These are phyloP conservation scores for Nicotiana otophora DNA, from an alignment of 257 asterid genomes.

Conservation along the genomic window DNA sequence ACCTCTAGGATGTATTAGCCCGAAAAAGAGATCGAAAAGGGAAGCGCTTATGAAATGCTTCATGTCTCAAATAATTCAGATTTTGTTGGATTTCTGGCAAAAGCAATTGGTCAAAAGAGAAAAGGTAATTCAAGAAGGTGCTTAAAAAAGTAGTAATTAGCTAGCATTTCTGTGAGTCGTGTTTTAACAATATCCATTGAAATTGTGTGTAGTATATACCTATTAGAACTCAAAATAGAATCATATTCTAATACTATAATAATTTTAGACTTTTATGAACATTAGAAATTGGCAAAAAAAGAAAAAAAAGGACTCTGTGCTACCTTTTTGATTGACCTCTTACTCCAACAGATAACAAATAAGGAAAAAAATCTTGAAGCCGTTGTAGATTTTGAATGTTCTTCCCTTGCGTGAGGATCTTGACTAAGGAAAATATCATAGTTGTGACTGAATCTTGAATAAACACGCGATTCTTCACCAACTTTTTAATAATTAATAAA, in stretches of 20 bases:
- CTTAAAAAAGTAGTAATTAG: background rate
- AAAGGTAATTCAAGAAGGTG: background rate
- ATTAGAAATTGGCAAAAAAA: background rate
- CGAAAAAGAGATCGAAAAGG: background rate
- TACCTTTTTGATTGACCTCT: background rate
- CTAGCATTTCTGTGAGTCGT: background rate
- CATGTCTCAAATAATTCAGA: too few relatives aligned
- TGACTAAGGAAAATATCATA: background rate
- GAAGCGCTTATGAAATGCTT: too few relatives aligned
- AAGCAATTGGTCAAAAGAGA: conserved; percentile 1
- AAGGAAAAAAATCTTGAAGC: background rate
- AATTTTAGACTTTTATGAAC: background rate
- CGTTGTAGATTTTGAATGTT: background rate
- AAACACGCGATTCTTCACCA: too few relatives aligned
- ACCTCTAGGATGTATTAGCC: background rate
- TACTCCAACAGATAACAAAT: background rate
- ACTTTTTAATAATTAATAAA: too few relatives aligned
- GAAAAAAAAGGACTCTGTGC: background rate
- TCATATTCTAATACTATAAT: background rate
- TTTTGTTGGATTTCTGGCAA: background rate
- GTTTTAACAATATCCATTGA: background rate
- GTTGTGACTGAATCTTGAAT: background rate
- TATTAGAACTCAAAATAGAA: background rate
- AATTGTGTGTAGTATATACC: background rate
- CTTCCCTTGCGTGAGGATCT: background rate